Evolutionary conservation across 2,329 filamentous ascomycete genomes (phyloP), one percentile per base, ranked within the genome.

Genomic region (Colletotrichum sp.): DNA sequence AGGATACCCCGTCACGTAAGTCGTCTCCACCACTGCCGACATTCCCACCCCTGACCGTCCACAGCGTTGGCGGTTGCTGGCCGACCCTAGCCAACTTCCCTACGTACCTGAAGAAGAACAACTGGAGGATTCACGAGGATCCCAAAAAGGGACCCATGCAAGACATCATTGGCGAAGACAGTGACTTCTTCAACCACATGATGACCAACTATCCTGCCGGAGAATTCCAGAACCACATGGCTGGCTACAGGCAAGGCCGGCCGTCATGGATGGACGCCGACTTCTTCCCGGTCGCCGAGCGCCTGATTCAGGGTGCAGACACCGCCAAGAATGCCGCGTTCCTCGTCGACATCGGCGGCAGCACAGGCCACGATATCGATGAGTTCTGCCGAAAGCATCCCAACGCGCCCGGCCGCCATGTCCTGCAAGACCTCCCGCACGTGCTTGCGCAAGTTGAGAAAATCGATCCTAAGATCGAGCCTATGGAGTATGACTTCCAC

Each of bases 401-500:
- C 15, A 15, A 69, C 21, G 44, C 80, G 3, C 70, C 76, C 0
- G 80, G 81, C 3, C 75, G 77, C 6, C 77, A 81, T 13, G 68
- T 81, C 10, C 73, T 81, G 6, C 80, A 82, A 67, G 81, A 83
- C 49, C 76, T 79, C 13, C 77, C 79, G 5, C 72, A 76, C 28
- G 71, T 78, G 5, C 72, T 82, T 21, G 71, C 36, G 21, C 80
- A 83, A 12, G 78, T 80, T 8, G 32, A 83, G 0, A 77, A 80
- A 12, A 69, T 76, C 3, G 62, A 72, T 2, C 15, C 24, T 13
- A 72, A 72, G 39, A 72, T 81, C 1, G 80, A 82, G 64, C 78
- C 78, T 7, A 81, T 81, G 79, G 72, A 76, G 6, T 81, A 84
- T 44, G 81, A 85, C 68, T 84, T 72, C 52, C 71, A 55, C 8